Conservation (phyloP, 129 eudicot species). For the Artemisia argyi region DNA sequence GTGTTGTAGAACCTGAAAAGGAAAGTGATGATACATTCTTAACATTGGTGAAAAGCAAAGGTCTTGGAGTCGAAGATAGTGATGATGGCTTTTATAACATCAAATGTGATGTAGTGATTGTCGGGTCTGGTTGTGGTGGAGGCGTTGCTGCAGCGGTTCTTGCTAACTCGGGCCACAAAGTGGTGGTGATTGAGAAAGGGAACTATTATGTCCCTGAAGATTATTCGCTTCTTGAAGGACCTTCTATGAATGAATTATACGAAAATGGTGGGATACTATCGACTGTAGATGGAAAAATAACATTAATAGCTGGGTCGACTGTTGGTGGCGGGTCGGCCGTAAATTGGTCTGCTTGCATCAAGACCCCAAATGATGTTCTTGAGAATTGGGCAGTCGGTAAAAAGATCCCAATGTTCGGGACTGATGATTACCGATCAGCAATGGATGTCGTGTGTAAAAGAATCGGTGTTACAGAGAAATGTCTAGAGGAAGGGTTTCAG, state of each 20-base stretch:
- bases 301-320: constrained; percentile 68
- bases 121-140: constrained; percentile 97
- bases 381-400: constrained; percentile 61
- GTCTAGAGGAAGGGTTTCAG: constrained; percentile 64
- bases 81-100: constrained; percentile 34
- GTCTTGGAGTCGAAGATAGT: constrained; percentile 50
- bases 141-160: constrained; percentile 93
- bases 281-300: constrained; percentile 60
- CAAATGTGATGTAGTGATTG: constrained; percentile 81
- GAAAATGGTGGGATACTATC: constrained; percentile 57
- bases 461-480: constrained; percentile 60
- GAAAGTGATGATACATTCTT: constrained; percentile 47
- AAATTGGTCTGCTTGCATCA: constrained; percentile 82
- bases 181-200: constrained; percentile 84
- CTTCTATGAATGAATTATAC: constrained; percentile 60
- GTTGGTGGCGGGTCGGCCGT: constrained; percentile 94
- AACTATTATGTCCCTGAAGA: constrained; percentile 67
- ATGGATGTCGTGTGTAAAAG: constrained; percentile 75
- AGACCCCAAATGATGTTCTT: constrained; percentile 69
- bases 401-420: constrained; percentile 58
- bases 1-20: constrained; percentile 57
- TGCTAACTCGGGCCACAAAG: constrained; percentile 69
- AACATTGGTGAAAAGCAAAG: constrained; percentile 54
- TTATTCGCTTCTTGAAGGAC: constrained; percentile 80
- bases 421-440: constrained; percentile 56